Evolutionary conservation across 768 basidiomycete genomes (phyloP), one percentile per base, ranked within the genome.

Genomic region (Boletus sp.): DNA sequence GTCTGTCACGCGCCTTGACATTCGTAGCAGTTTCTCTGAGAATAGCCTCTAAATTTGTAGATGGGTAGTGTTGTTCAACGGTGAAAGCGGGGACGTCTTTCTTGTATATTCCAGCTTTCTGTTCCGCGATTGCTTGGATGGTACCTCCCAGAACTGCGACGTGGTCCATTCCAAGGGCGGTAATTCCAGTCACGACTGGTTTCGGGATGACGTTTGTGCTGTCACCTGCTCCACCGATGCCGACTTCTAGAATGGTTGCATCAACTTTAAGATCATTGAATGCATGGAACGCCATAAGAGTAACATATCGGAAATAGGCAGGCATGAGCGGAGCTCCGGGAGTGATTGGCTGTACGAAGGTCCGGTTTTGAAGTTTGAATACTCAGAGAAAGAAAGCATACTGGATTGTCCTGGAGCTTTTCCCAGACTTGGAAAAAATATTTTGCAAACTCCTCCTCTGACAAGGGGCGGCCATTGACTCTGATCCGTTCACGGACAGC

Each of bases 361-460:
- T 52, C n/a, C 33, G 20, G 39, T 20, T 40, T 33, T 59, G 45
- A 50, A 33, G 36, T 49, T 32, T 53, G 24, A 20, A n/a, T 6
- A 14, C 9, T 35, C 30, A 39, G 17, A 30, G 35, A 54, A 46
- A 37, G 41, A 46, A 42, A 5, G 18, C 78, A 41, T 65, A 94
- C 94, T 64, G 75, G 71, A 37, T 80, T 75, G 60, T 89, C 89
- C 41, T 87, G 79, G 9, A 98, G 77, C 57, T 78, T 82, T 66
- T 98, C 90, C 96, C 96, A 99, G 1, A 98, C 89, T 64, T 98
- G 89, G 65, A 94, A 99, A 75, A 98, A 98, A 71, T 88, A 97
- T 67, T 82, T 86, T 12, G 94, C 80, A 71, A 99, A 99, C 35
- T 85, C 74, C 15, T 89, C 86, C 68, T 98, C 96, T 1, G 92